A percentile compares a stretch with the other conserved stretches of the same genome.
Evolutionary conservation across 345 rosid species (phyloP).

Genomic region (Salix arbutifolia): DNA sequence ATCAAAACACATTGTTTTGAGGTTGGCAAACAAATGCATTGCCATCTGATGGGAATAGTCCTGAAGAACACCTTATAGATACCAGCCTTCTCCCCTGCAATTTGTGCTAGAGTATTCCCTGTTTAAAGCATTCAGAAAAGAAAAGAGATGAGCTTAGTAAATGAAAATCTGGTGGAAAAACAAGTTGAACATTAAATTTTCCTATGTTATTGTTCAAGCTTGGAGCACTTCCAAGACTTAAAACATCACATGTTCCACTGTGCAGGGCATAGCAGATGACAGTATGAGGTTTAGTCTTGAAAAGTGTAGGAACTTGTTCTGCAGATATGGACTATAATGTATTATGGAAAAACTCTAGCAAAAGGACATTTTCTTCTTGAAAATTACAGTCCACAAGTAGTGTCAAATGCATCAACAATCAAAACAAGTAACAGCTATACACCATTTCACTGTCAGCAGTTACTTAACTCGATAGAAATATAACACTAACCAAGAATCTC

Average conservation of each 20-base stretch:
- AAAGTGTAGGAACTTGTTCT: background rate
- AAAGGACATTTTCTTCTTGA: background rate
- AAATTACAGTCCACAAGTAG: background rate
- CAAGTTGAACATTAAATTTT: too few relatives aligned
- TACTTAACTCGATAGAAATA: conserved; percentile 16
- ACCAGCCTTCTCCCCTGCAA: conserved; percentile 98
- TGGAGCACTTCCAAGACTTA: background rate
- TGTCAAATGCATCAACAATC: background rate
- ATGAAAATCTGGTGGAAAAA: background rate
- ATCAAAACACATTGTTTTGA: background rate
- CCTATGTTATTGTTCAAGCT: too few relatives aligned
- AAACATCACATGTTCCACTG: background rate
- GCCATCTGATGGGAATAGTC: conserved; percentile 1
- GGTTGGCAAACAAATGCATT: background rate
- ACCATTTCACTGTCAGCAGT: conserved; percentile 1
- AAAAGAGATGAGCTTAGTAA: background rate
- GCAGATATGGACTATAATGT: background rate
- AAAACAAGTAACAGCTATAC: background rate
- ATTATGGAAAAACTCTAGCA: background rate
- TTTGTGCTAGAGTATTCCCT: conserved; percentile 92
- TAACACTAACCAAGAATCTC: conserved; percentile 95
- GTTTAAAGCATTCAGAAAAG: conserved; percentile 27
- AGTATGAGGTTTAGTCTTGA: background rate
- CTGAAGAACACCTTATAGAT: conserved; percentile 73
- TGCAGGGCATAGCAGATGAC: background rate